These are phyloP conservation scores for Neurospora sp. DNA, from an alignment of 495 filamentous ascomycete species.

Conservation along the genomic window DNA sequence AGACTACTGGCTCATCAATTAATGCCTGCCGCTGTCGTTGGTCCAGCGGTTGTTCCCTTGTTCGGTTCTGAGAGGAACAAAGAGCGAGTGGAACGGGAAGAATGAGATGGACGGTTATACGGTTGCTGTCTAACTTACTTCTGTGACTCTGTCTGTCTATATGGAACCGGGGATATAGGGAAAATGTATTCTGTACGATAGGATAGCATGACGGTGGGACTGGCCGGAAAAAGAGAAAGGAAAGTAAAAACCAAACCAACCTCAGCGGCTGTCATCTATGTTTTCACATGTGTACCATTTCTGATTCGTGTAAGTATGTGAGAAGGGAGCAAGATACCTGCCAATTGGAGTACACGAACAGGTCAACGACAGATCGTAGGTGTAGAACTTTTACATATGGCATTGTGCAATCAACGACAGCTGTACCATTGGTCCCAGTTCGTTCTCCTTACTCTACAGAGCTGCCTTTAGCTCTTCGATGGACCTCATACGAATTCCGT, in stretches of 20 bases:
- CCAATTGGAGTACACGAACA: no score
- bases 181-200: neutral
- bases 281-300: neutral
- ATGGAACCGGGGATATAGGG: neutral
- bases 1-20: neutral
- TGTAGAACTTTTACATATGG: no score
- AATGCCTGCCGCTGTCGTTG: neutral
- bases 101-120: neutral
- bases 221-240: neutral
- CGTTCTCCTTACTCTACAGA: no score
- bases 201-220: neutral
- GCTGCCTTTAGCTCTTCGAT: no score
- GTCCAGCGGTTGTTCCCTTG: neutral
- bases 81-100: neutral
- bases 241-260: neutral
- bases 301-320: no score
- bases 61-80: neutral
- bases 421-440: no score
- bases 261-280: neutral
- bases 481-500: no score
- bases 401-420: no score
- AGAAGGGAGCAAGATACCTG: neutral
- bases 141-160: neutral
- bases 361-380: no score
- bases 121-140: neutral